Conservation (phyloP, 129 eudicot species). For the Centaurea solstitialis region DNA sequence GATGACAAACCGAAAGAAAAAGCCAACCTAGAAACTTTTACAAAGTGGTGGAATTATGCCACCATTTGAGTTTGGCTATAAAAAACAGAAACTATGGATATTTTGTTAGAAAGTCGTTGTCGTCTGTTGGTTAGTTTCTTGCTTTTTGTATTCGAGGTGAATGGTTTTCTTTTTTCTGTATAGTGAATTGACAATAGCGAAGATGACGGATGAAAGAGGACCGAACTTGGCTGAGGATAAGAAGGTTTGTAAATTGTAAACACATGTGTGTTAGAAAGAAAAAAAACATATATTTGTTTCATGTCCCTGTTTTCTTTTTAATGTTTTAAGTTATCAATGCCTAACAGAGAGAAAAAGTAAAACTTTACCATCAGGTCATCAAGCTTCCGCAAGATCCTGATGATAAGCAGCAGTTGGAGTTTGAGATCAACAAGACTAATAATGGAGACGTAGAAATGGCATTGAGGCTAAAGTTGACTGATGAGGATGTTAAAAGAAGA, state of each 20-base stretch:
- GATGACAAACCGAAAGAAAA: too few species aligned
- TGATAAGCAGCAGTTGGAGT: conserved; percentile 54
- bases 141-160: too few species aligned
- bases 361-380: conserved; percentile 44
- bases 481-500: conserved; percentile 38
- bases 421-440: too few species aligned
- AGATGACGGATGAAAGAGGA: conserved; percentile 50
- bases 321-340: neutral
- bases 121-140: too few species aligned
- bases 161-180: neutral
- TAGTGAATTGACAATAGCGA: too few species aligned
- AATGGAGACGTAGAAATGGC: too few species aligned
- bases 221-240: conserved; percentile 48
- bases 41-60: too few species aligned
- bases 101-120: too few species aligned
- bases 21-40: too few species aligned
- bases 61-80: too few species aligned
- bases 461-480: conserved; percentile 47
- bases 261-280: too few species aligned
- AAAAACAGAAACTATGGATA: too few species aligned
- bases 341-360: conserved; percentile 57
- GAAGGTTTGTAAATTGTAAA: conserved; percentile 23
- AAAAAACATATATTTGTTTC: conserved; percentile 11
- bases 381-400: conserved; percentile 55
- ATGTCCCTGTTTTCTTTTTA: neutral